These are phyloP conservation scores for Exophiala sideris DNA, from an alignment of 2,329 filamentous ascomycete genomes.

Conservation along the genomic window DNA sequence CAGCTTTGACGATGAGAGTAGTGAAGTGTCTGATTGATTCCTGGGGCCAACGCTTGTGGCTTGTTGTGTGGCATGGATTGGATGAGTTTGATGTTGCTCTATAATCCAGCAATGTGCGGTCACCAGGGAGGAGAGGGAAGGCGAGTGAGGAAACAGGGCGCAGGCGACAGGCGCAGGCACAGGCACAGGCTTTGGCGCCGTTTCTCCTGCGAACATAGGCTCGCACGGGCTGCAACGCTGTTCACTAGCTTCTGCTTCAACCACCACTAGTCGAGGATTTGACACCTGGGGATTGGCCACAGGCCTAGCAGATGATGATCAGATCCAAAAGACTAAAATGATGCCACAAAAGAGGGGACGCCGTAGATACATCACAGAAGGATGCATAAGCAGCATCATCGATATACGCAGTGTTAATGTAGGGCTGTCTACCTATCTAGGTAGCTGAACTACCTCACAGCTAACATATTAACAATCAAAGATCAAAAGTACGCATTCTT, in stretches of 20 bases:
- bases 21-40: too few species aligned
- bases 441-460: too few species aligned
- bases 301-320: conserved; percentile 12
- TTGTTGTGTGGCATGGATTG: neutral
- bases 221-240: conserved; percentile 4
- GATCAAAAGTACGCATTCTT: too few species aligned
- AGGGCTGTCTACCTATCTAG: neutral
- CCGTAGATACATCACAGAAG: neutral
- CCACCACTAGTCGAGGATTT: too few species aligned
- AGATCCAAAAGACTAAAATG: conserved; percentile 6
- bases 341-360: conserved; percentile 14
- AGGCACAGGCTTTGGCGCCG: conserved; percentile 7
- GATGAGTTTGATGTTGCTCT: neutral
- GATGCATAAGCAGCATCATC: neutral
- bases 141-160: conserved; percentile 6
- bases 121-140: neutral
- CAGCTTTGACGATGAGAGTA: too few species aligned
- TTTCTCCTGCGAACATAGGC: neutral
- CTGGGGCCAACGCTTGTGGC: neutral
- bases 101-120: neutral
- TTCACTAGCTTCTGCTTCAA: neutral
- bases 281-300: conserved; percentile 8
- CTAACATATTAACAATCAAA: too few species aligned
- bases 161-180: conserved; percentile 4
- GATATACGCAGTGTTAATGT: too few species aligned